phyloP scores from a whole-genome alignment of 1,139 yeast species.

The Blastobotrys aristatus region DNA sequence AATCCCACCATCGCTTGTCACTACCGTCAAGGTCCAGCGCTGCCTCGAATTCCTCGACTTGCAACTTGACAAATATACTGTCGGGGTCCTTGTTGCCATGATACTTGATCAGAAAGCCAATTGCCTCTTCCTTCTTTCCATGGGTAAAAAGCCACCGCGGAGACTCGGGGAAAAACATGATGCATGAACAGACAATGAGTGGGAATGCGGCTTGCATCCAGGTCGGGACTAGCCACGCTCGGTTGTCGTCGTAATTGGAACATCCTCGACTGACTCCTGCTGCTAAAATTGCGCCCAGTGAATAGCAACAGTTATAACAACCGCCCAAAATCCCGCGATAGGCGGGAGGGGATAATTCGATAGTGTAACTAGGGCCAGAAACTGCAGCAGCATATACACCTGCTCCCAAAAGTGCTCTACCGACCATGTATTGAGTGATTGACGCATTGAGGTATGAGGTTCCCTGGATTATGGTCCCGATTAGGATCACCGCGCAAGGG shows the following conservation, averaged over 20 bases:
- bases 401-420: constrained; percentile 8
- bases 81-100: constrained; percentile 6
- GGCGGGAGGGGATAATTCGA: neutral
- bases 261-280: constrained; percentile 11
- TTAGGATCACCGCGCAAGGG: constrained; percentile 16
- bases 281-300: constrained; percentile 14
- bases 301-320: constrained; percentile 4
- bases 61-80: neutral
- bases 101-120: constrained; percentile 6
- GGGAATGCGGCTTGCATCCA: constrained; percentile 34
- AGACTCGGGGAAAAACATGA: constrained; percentile 51
- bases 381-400: neutral
- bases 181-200: constrained; percentile 7
- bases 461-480: constrained; percentile 17
- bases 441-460: constrained; percentile 6
- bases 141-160: constrained; percentile 46
- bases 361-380: neutral
- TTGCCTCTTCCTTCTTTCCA: constrained; percentile 7
- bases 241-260: constrained; percentile 3
- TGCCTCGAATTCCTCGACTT: neutral
- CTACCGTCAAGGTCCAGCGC: neutral
- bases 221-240: constrained; percentile 20
- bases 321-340: neutral
- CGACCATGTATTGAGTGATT: constrained; percentile 1
- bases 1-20: neutral